Conservation (phyloP, 768 basidiomycete genomes). For the Boletellus ananiceps region DNA sequence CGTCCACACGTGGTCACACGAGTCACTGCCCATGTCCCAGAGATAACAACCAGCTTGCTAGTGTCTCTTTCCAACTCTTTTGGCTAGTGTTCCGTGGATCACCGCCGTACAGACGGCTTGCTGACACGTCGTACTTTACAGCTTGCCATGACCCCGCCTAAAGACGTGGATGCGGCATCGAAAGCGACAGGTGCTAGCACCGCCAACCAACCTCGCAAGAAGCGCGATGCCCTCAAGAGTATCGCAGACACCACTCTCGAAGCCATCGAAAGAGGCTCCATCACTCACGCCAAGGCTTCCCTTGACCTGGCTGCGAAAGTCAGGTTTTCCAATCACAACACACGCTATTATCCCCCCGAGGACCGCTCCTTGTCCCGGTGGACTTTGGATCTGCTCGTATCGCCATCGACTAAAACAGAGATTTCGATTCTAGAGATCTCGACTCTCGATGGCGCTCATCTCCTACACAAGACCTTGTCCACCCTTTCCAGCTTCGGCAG, state of each 20-base stretch:
- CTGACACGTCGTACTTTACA: background rate
- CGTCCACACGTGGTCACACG: background rate
- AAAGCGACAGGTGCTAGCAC: background rate
- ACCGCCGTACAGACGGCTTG: background rate
- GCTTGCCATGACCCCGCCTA: background rate
- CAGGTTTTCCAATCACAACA: conserved; percentile 37
- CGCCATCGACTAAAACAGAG: conserved; percentile 21
- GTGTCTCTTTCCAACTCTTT: too few relatives aligned
- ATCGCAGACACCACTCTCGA: conserved; percentile 51
- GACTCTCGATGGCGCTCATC: conserved; percentile 58
- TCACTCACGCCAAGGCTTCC: conserved; percentile 24
- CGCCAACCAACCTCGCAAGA: conserved; percentile 1
- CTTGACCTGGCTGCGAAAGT: conserved; percentile 35
- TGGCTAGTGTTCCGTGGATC: too few relatives aligned
- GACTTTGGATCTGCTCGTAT: conserved; percentile 23
- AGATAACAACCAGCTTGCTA: too few relatives aligned
- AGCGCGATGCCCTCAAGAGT: conserved; percentile 22
- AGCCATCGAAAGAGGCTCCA: conserved; percentile 45
- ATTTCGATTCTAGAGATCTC: conserved; percentile 57
- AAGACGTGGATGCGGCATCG: conserved; percentile 2
- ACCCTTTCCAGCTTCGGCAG: conserved; percentile 17
- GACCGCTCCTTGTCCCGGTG: conserved; percentile 47
- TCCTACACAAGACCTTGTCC: conserved; percentile 25
- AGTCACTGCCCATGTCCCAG: background rate
- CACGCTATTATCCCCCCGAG: conserved; percentile 47